Evolutionary conservation across 2,329 filamentous ascomycete genomes (phyloP).

Genomic region (Ascochyta lentis): DNA sequence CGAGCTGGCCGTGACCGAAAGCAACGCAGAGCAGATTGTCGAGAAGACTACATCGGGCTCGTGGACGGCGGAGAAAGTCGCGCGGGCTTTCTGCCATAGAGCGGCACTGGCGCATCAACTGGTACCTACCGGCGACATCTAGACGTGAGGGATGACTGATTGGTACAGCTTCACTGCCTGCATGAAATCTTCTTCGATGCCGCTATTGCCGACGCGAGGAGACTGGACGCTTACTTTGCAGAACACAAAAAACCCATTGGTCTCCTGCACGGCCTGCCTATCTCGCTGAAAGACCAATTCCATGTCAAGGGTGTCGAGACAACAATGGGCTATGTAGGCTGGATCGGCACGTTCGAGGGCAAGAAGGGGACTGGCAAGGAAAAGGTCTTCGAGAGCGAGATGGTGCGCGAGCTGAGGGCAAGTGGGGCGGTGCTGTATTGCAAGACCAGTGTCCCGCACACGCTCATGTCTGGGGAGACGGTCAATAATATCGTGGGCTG

Average conservation of each 20-base stretch:
- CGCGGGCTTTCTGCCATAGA: constrained; percentile 63
- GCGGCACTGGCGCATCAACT: constrained; percentile 61
- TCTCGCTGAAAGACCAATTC: constrained; percentile 59
- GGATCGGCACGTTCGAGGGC: constrained; percentile 69
- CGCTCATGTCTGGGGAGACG: constrained; percentile 65
- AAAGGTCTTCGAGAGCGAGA: constrained; percentile 63
- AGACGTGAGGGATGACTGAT: neutral
- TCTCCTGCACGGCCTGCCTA: constrained; percentile 55
- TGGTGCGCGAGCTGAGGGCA: constrained; percentile 61
- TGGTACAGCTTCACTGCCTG: constrained; percentile 44
- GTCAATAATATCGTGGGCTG: constrained; percentile 68
- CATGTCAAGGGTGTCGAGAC: constrained; percentile 57
- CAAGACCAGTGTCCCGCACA: constrained; percentile 65
- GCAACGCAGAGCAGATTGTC: constrained; percentile 63
- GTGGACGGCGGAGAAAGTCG: constrained; percentile 65
- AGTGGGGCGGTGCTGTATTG: constrained; percentile 65
- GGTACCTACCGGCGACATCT: constrained; percentile 22
- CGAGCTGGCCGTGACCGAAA: constrained; percentile 68
- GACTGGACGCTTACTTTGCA: constrained; percentile 51
- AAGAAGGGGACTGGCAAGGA: constrained; percentile 59
- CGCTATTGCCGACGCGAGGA: constrained; percentile 52
- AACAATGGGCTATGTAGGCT: constrained; percentile 68
- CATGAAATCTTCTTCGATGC: constrained; percentile 58
- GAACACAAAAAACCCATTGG: constrained; percentile 48
- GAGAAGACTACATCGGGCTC: constrained; percentile 59